Conservation (phyloP, 2,329 filamentous ascomycete genomes). For the Neocatenulostroma microsporum region DNA sequence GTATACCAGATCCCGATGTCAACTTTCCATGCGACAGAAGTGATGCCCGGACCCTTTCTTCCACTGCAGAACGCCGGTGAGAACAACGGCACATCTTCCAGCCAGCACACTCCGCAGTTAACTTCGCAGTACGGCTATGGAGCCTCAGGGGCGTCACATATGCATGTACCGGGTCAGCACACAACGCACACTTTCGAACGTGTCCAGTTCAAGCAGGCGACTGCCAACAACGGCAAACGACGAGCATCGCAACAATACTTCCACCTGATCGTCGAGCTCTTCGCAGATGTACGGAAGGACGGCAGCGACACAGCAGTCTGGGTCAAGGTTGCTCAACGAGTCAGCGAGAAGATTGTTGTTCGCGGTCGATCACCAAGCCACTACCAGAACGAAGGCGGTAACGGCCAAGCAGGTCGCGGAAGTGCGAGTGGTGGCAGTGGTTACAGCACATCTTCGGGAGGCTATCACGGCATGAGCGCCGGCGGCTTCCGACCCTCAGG, state of each 20-base stretch:
- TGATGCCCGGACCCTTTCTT: conserved; percentile 33
- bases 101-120: conserved; percentile 10
- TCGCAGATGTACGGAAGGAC: conserved; percentile 55
- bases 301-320: conserved; percentile 45
- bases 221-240: conserved; percentile 87
- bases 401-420: conserved; percentile 52
- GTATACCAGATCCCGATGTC: conserved; percentile 29
- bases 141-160: conserved; percentile 12
- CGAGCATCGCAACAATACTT: conserved; percentile 89
- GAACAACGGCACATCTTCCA: conserved; percentile 7
- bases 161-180: conserved; percentile 21
- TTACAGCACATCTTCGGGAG: conserved; percentile 28
- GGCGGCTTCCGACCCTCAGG: conserved; percentile 22
- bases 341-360: conserved; percentile 79
- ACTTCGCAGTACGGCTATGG: conserved; percentile 15
- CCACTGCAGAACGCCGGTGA: conserved; percentile 33
- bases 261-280: conserved; percentile 79
- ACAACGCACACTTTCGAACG: conserved; percentile 67
- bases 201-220: conserved; percentile 91
- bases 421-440: conserved; percentile 52
- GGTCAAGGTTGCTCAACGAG: conserved; percentile 62
- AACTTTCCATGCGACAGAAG: conserved; percentile 32
- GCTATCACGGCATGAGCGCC: conserved; percentile 25
- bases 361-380: conserved; percentile 72
- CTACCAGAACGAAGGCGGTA: conserved; percentile 41